Conservation (phyloP, 2,329 filamentous ascomycete genomes). For the Zymoseptoria ardabiliae region DNA sequence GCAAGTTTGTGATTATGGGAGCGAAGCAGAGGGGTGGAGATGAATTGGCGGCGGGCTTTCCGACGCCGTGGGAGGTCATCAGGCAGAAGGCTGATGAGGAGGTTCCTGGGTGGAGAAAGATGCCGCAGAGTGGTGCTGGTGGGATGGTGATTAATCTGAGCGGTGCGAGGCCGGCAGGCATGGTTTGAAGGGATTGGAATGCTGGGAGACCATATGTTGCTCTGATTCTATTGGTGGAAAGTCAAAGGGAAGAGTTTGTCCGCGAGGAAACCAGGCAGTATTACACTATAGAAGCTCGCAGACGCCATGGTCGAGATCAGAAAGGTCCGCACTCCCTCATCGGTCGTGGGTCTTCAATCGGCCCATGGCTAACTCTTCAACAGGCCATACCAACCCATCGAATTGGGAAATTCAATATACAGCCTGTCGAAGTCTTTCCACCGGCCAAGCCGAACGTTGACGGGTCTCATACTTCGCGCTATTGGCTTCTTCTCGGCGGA, state of each 20-base stretch:
- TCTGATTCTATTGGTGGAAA: background rate
- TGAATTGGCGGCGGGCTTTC: conserved; percentile 66
- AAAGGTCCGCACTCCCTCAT: too few relatives aligned
- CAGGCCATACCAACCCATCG: background rate
- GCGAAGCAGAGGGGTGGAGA: conserved; percentile 50
- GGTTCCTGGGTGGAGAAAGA: conserved; percentile 65
- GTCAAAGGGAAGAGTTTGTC: background rate
- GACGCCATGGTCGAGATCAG: too few relatives aligned
- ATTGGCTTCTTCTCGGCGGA: background rate
- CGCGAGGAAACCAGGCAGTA: background rate
- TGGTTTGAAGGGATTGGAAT: background rate
- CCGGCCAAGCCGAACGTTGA: background rate
- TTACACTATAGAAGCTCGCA: too few relatives aligned
- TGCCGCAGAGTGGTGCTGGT: conserved; percentile 25
- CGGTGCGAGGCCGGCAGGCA: conserved; percentile 37
- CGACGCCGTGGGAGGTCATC: conserved; percentile 63
- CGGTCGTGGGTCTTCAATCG: too few relatives aligned
- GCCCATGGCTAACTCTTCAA: background rate
- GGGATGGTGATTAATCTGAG: conserved; percentile 53
- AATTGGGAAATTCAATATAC: background rate
- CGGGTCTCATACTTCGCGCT: background rate
- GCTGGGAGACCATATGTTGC: background rate
- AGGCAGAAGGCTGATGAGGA: conserved; percentile 50
- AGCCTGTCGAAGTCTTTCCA: background rate
- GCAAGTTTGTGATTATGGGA: conserved; percentile 75